Conservation (phyloP, 257 asterid genomes). For the Prunella vulgaris region DNA sequence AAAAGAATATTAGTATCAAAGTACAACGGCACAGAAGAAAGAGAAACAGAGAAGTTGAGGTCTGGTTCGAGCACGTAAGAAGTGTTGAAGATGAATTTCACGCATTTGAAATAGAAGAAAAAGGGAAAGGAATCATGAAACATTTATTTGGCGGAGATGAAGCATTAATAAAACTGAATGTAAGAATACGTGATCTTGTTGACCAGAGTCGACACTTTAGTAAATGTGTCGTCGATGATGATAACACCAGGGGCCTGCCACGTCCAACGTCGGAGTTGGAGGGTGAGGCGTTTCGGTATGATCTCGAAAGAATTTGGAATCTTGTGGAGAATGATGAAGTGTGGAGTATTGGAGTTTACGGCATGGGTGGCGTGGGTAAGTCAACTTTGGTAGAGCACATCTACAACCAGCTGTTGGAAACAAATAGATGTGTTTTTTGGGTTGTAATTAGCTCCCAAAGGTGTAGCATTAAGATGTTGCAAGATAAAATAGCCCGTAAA, state of each 20-base stretch:
- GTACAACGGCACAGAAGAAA: neutral
- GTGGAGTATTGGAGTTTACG: neutral
- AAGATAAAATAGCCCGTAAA: slow-evolving; percentile 2
- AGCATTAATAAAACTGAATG: neutral
- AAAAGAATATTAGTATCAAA: neutral
- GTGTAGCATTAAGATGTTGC: neutral
- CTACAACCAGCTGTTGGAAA: neutral
- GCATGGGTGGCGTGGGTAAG: neutral
- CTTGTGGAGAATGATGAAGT: slow-evolving; percentile 4
- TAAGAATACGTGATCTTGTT: neutral
- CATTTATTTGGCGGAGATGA: neutral
- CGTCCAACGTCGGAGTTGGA: neutral
- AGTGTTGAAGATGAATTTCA: neutral
- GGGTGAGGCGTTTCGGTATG: neutral
- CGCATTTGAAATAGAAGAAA: neutral
- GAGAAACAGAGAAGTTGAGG: slow-evolving; percentile 1
- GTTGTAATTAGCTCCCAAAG: neutral
- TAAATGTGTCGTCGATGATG: neutral
- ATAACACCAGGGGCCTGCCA: neutral
- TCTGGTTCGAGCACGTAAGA: slow-evolving; percentile 5
- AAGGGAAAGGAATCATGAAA: neutral
- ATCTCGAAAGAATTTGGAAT: neutral
- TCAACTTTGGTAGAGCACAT: neutral
- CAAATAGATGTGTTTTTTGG: neutral
- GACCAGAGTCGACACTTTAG: slow-evolving; percentile 5